Percentiles rank a stretch among this genome's conserved stretches.
phyloP scores from a whole-genome alignment of 2,329 filamentous ascomycete genomes.

The Septoria petroselini region DNA sequence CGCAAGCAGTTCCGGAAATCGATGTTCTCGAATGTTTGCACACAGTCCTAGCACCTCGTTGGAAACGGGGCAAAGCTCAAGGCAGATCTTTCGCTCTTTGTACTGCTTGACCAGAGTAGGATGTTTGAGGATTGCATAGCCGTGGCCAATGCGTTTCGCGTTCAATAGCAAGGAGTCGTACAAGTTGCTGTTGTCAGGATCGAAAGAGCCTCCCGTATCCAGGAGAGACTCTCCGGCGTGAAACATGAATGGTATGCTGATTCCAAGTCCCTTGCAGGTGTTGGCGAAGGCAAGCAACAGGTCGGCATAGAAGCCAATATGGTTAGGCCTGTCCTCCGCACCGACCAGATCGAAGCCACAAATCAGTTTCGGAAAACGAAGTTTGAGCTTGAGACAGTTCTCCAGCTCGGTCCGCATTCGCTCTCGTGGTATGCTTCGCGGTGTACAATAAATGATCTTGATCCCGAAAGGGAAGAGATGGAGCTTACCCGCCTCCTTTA shows the following conservation, averaged over 20 bases:
- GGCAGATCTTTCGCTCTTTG: slow-evolving; percentile 61
- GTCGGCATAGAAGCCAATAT: slow-evolving; percentile 57
- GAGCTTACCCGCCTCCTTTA: slow-evolving; percentile 39
- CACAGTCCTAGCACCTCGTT: slow-evolving; percentile 73
- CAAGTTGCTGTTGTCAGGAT: slow-evolving; percentile 59
- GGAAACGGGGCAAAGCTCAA: slow-evolving; percentile 75
- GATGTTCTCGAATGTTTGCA: slow-evolving; percentile 61
- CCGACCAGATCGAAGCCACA: slow-evolving; percentile 70
- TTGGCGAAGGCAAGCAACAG: slow-evolving; percentile 58
- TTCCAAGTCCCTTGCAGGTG: slow-evolving; percentile 46
- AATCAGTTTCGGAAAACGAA: slow-evolving; percentile 56
- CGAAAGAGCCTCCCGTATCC: slow-evolving; percentile 60
- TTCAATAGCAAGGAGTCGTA: slow-evolving; percentile 64
- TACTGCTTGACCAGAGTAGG: slow-evolving; percentile 64
- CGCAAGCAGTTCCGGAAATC: slow-evolving; percentile 66
- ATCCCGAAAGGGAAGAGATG: slow-evolving; percentile 58
- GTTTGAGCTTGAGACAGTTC: slow-evolving; percentile 62
- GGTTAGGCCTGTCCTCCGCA: slow-evolving; percentile 60
- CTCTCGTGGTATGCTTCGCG: slow-evolving; percentile 54
- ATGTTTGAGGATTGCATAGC: slow-evolving; percentile 66
- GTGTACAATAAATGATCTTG: slow-evolving; percentile 70
- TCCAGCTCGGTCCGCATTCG: slow-evolving; percentile 54
- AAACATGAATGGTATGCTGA: slow-evolving; percentile 69
- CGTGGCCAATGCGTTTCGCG: slow-evolving; percentile 69
- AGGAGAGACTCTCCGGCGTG: slow-evolving; percentile 71